A percentile compares a stretch with the other conserved stretches of the same genome.
These are phyloP conservation scores for Zygoascus hellenicus DNA, from an alignment of 1,139 yeast species.

Conservation along the genomic window DNA sequence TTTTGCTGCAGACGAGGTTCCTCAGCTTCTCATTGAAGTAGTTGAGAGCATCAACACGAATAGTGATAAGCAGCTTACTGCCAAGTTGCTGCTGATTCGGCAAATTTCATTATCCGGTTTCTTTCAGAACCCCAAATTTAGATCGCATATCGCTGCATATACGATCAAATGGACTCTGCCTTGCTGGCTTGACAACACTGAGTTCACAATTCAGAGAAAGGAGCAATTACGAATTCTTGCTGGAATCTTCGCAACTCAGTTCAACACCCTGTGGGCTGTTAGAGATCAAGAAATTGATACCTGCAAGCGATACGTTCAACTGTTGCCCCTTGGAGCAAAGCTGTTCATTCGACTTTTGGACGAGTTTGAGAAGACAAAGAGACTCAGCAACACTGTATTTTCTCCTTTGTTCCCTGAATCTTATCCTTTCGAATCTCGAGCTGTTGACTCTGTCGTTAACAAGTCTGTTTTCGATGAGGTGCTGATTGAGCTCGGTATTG, in stretches of 20 bases:
- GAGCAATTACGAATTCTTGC: conserved; percentile 30
- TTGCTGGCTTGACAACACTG: conserved; percentile 25
- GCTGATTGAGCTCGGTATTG: conserved; percentile 55
- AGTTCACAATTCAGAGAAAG: conserved; percentile 26
- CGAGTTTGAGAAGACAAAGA: conserved; percentile 20
- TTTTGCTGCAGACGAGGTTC: conserved; percentile 26
- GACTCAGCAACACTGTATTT: conserved; percentile 22
- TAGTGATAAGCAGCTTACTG: conserved; percentile 44
- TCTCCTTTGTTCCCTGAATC: conserved; percentile 55
- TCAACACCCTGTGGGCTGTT: conserved; percentile 30
- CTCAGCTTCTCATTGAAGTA: conserved; percentile 27
- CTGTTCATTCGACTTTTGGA: conserved; percentile 28
- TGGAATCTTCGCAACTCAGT: conserved; percentile 32
- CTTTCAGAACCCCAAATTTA: conserved; percentile 36
- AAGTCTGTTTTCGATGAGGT: conserved; percentile 70
- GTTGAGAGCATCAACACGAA: conserved; percentile 26
- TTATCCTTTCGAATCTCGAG: conserved; percentile 58
- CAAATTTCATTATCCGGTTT: conserved; percentile 50
- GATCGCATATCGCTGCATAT: conserved; percentile 44
- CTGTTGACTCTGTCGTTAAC: conserved; percentile 70
- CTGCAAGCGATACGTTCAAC: conserved; percentile 30
- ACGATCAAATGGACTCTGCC: conserved; percentile 53
- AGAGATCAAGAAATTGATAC: conserved; percentile 27
- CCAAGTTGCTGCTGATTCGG: conserved; percentile 55
- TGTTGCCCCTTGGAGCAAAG: conserved; percentile 31